Percentiles rank a stretch among this genome's conserved stretches.
phyloP scores from a whole-genome alignment of 225 moss, liverwort and hornwort species.

The Physcomitrellopsis africana region DNA sequence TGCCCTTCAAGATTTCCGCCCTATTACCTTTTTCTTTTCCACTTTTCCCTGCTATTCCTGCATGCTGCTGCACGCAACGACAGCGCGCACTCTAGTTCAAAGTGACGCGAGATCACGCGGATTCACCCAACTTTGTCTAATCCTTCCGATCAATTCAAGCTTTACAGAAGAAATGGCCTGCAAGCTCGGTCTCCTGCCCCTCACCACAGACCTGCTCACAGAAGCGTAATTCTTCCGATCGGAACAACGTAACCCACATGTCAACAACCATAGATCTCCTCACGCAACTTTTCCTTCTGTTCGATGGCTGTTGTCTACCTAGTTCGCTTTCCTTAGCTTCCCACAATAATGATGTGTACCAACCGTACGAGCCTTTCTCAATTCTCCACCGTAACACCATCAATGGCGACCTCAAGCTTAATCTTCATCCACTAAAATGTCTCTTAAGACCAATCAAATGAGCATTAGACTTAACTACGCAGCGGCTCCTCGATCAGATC shows the following conservation, averaged over 20 bases:
- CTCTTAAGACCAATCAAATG: not conserved
- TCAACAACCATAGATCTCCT: constrained; percentile 11
- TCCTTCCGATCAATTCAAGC: constrained; percentile 16
- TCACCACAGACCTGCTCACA: constrained; percentile 1
- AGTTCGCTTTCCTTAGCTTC: constrained; percentile 15
- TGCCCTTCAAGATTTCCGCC: not conserved
- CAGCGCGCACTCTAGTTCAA: not conserved
- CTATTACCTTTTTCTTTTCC: constrained; percentile 5
- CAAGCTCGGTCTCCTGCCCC: constrained; percentile 2
- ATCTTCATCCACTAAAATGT: not conserved
- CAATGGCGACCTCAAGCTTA: constrained; percentile 14
- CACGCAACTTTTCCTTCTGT: constrained; percentile 17
- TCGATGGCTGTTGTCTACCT: constrained; percentile 15
- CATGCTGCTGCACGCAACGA: constrained; percentile 12
- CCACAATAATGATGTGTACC: constrained; percentile 25
- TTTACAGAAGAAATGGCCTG: not conserved
- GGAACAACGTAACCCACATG: constrained; percentile 11
- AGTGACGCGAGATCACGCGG: not conserved
- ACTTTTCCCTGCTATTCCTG: not conserved
- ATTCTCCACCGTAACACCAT: not conserved
- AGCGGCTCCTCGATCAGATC: not conserved
- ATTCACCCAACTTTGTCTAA: constrained; percentile 5
- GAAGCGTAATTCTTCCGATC: constrained; percentile 16
- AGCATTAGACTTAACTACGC: not conserved
- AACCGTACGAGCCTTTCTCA: constrained; percentile 34